Evolutionary conservation across 768 basidiomycete species (phyloP).

Genomic region (Mycena metata): DNA sequence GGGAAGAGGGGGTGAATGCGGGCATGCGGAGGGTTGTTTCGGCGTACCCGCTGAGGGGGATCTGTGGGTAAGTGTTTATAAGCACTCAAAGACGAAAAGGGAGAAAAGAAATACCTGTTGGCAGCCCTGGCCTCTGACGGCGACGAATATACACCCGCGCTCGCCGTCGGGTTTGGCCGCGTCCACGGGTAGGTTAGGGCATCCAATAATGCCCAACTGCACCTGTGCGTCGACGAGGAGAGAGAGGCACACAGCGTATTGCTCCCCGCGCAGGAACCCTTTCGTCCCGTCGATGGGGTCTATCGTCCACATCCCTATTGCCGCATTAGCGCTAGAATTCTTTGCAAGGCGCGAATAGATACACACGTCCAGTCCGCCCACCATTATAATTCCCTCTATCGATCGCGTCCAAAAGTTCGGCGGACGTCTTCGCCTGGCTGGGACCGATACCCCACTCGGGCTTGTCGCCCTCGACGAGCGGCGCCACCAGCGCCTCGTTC

Average conservation of each 20-base stretch:
- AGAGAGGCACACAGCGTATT: slow-evolving; percentile 93
- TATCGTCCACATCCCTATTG: slow-evolving; percentile 86
- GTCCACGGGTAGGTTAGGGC: slow-evolving; percentile 88
- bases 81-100: slow-evolving; percentile 3
- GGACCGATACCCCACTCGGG: slow-evolving; percentile 82
- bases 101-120: slow-evolving; percentile 65
- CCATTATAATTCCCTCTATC: slow-evolving; percentile 86
- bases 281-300: slow-evolving; percentile 96
- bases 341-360: no score
- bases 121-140: slow-evolving; percentile 89
- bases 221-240: slow-evolving; percentile 84
- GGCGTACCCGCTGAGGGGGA: slow-evolving; percentile 64
- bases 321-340: not conserved
- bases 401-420: slow-evolving; percentile 84
- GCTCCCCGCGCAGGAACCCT: slow-evolving; percentile 92
- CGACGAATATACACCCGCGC: slow-evolving; percentile 87
- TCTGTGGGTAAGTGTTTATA: slow-evolving; percentile 48
- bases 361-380: slow-evolving; percentile 80
- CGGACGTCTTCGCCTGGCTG: slow-evolving; percentile 62
- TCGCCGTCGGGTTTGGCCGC: slow-evolving; percentile 64
- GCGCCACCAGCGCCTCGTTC: slow-evolving; percentile 77
- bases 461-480: slow-evolving; percentile 69
- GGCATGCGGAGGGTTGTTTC: slow-evolving; percentile 69
- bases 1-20: slow-evolving; percentile 56
- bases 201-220: slow-evolving; percentile 89